Base-by-base conservation (phyloP, 441 rosid genomes). In the Breynia disticha region DNA sequence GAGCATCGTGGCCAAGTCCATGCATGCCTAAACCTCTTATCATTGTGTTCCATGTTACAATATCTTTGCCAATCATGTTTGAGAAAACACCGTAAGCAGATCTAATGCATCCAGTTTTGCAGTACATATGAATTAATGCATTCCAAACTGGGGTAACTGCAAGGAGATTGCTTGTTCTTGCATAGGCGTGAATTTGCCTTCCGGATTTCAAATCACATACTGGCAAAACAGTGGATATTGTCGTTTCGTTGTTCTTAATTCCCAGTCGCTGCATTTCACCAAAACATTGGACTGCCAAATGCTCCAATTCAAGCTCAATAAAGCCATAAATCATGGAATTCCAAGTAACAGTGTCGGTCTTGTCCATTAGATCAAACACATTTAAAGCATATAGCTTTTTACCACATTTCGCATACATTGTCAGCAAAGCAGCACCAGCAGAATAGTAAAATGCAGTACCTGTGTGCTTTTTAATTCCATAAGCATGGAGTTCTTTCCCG, bases 111-210 rank as follows among this genome's bases (percentile, higher is more conserved):
- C 88, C 88, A 19, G 87, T 77, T 61, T 86, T 86, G 14, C 79
- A 74, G 50, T 86, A 86, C 95, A 83, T 83, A 70, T 86, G 87
- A 11, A 86, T 63, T 50, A 86, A 66, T 45, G 95, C 76, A 49
- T 68, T 70, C 32, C 78, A 78, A 62, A 86, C 75, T 8, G 83
- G 76, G 38, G 57, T 74, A 56, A 67, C 78, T 0, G 67, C 22
- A 46, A 66, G 67, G n/a, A 67, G 64, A 21, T 78, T 72, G 35
- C 44, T 32, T 57, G 65, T 71, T 52, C 51, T 12, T 16, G 62
- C 35, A 16, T 60, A 56, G 16, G 62, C 63, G 54, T 75, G 79
- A 48, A 71, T 61, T 50, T 71, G 74, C 54, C 45, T 39, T 19
- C 79, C 79, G 8, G 20, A 56, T 48, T 19, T 22, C 44, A 64